Evolutionary conservation across 192 early-diverging fungal genomes (phyloP), one percentile per base, ranked within the genome.

Genomic region (Chytriomyces hyalinus): DNA sequence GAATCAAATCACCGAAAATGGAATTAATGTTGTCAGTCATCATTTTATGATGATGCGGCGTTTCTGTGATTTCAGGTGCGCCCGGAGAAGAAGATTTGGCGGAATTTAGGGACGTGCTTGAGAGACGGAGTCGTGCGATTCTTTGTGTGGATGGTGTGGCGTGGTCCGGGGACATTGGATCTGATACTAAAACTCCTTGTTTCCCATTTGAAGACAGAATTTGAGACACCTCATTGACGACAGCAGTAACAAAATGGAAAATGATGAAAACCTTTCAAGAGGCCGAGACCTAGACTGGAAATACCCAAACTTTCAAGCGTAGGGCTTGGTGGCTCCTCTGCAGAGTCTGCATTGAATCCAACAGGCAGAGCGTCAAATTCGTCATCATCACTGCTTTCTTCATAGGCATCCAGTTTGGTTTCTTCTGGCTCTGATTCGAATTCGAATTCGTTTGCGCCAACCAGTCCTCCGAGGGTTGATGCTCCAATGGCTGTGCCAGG

Each of bases 1-100:
- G 72, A 63, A 73, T 63, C 72, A 73, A 63, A 63, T 73, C 72
- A 4, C 72, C 72, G 63, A 73, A 73, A 26, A 73, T 73, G 13
- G 72, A 73, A 45, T 73, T 73, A 13, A n/a, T 28, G 15, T 43
- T 48, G 46, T 61, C 72, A 1, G 72, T 9, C 17, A 73, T 73
- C 20, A 20, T n/a, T n/a, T 57, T 13, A 63, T 61, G 60, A 61
- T 63, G 61, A 46, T 73, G 72, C 24, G 72, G 72, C 9, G 72
- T 73, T 73, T 13, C 46, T 11, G 72, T 73, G 61, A 73, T 73
- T 63, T 73, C 72, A 5, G 72, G 72, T 13, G 50, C 61, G 24
- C 13, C 50, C 17, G 72, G 72, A 20, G 72, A 73, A 2, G 72
- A 73, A 20, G 53, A 57, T 46, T 63, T 73, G 3, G 50, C 20